phyloP scores from a whole-genome alignment of 495 filamentous ascomycete genomes.

The Xeromyces bisporus region DNA sequence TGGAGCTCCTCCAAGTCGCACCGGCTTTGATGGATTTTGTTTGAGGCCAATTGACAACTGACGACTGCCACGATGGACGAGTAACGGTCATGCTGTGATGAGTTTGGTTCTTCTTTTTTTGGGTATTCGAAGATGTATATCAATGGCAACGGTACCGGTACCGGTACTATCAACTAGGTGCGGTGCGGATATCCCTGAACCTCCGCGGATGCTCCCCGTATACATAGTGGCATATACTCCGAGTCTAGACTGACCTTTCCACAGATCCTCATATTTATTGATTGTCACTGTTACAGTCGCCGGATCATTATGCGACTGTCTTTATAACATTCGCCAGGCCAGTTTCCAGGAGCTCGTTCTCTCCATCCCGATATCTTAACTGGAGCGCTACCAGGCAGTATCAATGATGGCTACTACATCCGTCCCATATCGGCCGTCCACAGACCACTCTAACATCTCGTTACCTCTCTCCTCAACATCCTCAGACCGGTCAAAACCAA shows the following conservation, averaged over 20 bases:
- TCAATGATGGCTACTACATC: slow-evolving; percentile 19
- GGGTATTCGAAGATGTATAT: slow-evolving; percentile 4
- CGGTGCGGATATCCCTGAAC: slow-evolving; percentile 1
- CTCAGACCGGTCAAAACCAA: slow-evolving; percentile 34
- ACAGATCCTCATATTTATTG: not conserved
- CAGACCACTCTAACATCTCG: slow-evolving; percentile 17
- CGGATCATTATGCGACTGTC: slow-evolving; percentile 1
- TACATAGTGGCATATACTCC: not conserved
- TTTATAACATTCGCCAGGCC: not conserved
- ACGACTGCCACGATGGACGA: not conserved
- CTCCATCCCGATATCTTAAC: not conserved
- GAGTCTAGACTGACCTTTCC: not conserved
- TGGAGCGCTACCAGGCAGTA: not conserved
- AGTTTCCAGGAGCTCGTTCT: not conserved
- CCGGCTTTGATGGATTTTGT: no score
- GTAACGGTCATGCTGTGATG: not conserved
- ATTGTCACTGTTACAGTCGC: no score
- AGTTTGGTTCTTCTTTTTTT: not conserved
- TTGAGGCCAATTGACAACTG: no score
- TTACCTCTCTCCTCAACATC: slow-evolving; percentile 27
- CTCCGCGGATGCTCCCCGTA: not conserved
- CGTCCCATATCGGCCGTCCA: slow-evolving; percentile 28
- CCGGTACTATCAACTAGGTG: no score
- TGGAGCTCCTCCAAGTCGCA: no score
- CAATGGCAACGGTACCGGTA: no score